Evolutionary conservation across 2,329 filamentous ascomycete species (phyloP).

Genomic region (Exophiala viscosa): DNA sequence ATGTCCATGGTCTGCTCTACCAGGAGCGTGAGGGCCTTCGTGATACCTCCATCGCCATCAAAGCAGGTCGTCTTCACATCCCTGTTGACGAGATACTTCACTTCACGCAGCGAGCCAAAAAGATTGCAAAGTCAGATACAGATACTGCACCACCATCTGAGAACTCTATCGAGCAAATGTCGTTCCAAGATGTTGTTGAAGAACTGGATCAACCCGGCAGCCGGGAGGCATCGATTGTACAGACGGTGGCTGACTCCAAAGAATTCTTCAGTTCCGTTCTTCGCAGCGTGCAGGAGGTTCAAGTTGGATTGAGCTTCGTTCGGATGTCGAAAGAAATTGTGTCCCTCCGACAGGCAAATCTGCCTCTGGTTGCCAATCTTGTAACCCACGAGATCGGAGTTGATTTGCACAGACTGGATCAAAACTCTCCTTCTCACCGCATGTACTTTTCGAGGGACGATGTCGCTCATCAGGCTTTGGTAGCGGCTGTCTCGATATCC

Average conservation of each 20-base stretch:
- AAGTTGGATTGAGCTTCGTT: slow-evolving; percentile 89
- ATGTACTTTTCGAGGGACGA: slow-evolving; percentile 97
- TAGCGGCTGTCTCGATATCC: slow-evolving; percentile 88
- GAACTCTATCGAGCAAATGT: slow-evolving; percentile 52
- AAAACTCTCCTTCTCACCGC: slow-evolving; percentile 87
- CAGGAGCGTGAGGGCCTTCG: slow-evolving; percentile 79
- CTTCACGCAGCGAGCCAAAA: slow-evolving; percentile 55
- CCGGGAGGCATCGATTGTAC: slow-evolving; percentile 65
- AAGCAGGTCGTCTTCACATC: slow-evolving; percentile 83
- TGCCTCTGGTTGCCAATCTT: slow-evolving; percentile 76
- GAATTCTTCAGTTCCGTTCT: slow-evolving; percentile 88
- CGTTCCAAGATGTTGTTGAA: slow-evolving; percentile 68
- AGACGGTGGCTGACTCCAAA: slow-evolving; percentile 84
- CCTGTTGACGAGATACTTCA: slow-evolving; percentile 80
- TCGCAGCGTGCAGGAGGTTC: slow-evolving; percentile 90
- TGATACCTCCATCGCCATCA: slow-evolving; percentile 85
- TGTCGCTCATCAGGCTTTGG: slow-evolving; percentile 88
- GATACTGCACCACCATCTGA: slow-evolving; percentile 38
- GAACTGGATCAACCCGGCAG: slow-evolving; percentile 68
- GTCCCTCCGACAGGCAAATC: slow-evolving; percentile 61
- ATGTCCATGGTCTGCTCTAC: slow-evolving; percentile 86
- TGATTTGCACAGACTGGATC: slow-evolving; percentile 85
- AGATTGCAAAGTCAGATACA: slow-evolving; percentile 32
- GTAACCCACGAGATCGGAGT: slow-evolving; percentile 96
- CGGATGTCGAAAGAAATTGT: slow-evolving; percentile 78